Base-by-base conservation (phyloP, 176 grass and related monocot species). In the Aechmea fasciata region DNA sequence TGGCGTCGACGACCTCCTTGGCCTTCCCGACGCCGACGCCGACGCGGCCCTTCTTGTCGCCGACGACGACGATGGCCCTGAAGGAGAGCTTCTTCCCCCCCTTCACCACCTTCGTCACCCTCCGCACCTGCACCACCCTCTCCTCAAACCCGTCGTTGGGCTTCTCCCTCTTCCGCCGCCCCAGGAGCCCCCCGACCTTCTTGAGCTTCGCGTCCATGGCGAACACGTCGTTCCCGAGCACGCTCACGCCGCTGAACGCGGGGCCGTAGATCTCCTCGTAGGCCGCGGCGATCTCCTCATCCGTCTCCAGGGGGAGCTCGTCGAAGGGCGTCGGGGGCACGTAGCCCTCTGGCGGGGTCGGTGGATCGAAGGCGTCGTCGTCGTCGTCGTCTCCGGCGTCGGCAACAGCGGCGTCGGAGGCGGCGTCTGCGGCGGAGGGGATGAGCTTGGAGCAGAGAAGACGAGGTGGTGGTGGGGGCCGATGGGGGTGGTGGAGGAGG, bases 21-120 rank as follows among this genome's bases (percentile, higher is more conserved):
- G 93, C 89, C 88, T 97, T 97, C n/a, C 89, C 82, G 9, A 97
- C 84, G 15, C 93, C 93, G 0, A 92, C 82, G 0, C 93, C 93
- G 0, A 92, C 86, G 7, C 92, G 85, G 0, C 89, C 89, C 71
- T 92, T 89, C 83, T 87, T 90, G 65, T 97, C 93, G 1, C 93
- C 89, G 8, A 97, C 76, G 3, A 87, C 86, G 48, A 97, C 89
- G 10, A 97, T 80, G 11, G 86, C 88, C 53, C 89, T 76, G 70
- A 74, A 92, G n/a, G 89, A 87, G 20, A 97, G 77, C 59, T 92
- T 90, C 77, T 87, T 85, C 1, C 93, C 93, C 54, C 86, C 86
- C 74, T 97, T 97, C 73, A 97, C 93, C 69, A 92, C 86, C 73
- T 90, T 90, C 24, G 86, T 90, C 68, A 92, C 89, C 79, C 86